These are phyloP conservation scores for Leishmania mexicana DNA, from an alignment of 208 protist genomes.

Conservation along the genomic window DNA sequence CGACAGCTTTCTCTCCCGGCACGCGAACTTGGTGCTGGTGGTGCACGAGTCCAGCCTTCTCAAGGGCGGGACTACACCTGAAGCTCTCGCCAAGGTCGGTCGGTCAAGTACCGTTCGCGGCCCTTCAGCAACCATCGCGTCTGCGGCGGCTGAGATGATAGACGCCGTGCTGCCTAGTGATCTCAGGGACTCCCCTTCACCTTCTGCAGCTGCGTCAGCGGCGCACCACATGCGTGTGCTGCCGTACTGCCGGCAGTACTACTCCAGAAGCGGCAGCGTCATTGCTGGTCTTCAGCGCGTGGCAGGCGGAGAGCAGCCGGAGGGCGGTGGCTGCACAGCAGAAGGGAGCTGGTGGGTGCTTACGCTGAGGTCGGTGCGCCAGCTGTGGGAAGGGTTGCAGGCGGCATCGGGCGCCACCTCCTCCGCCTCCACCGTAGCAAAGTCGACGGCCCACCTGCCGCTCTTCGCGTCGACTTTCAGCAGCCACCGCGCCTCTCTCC, in stretches of 20 bases:
- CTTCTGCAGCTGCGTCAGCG: neutral
- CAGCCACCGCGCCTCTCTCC: slow-evolving; percentile 21
- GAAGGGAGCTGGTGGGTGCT: neutral
- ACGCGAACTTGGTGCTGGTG: slow-evolving; percentile 82
- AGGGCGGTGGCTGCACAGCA: neutral
- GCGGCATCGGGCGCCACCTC: neutral
- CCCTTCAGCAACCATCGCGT: slow-evolving; percentile 7
- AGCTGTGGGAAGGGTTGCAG: neutral
- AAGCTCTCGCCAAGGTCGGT: slow-evolving; percentile 19
- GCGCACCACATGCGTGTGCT: slow-evolving; percentile 35
- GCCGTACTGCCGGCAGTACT: slow-evolving; percentile 47
- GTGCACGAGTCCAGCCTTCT: slow-evolving; percentile 70
- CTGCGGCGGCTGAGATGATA: slow-evolving; percentile 20
- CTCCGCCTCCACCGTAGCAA: neutral
- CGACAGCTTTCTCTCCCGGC: slow-evolving; percentile 62
- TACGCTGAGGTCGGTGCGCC: neutral
- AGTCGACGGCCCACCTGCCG: slow-evolving; percentile 6
- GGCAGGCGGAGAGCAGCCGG: neutral
- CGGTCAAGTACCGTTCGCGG: neutral
- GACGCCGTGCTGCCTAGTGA: slow-evolving; percentile 27
- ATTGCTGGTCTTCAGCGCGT: slow-evolving; percentile 3
- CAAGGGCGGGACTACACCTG: slow-evolving; percentile 54
- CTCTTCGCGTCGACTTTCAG: slow-evolving; percentile 29
- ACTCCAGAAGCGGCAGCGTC: slow-evolving; percentile 24
- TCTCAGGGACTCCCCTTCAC: slow-evolving; percentile 6